These are phyloP conservation scores for Ustilaginoidea virens DNA, from an alignment of 2,329 filamentous ascomycete genomes.

Conservation along the genomic window DNA sequence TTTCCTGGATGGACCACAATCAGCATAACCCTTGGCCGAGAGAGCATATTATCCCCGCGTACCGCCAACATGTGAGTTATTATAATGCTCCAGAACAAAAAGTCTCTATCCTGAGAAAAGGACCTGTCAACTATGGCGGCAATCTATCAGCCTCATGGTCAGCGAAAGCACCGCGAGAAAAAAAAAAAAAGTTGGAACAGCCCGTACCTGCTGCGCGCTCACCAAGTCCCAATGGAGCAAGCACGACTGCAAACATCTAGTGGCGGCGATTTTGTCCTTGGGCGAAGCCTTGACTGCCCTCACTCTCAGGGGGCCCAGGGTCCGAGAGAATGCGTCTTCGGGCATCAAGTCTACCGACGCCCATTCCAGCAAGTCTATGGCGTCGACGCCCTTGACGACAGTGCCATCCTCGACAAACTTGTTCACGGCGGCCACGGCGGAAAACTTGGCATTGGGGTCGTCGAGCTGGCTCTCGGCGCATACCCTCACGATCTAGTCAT, in stretches of 20 bases:
- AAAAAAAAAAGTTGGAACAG: not conserved
- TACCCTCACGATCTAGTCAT: slow-evolving; percentile 26
- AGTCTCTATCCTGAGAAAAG: slow-evolving; percentile 29
- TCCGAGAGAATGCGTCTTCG: slow-evolving; percentile 27
- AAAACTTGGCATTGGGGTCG: slow-evolving; percentile 28
- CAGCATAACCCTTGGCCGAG: not conserved
- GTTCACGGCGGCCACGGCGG: slow-evolving; percentile 27
- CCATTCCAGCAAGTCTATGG: slow-evolving; percentile 40
- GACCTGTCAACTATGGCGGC: slow-evolving; percentile 36
- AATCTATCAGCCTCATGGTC: slow-evolving; percentile 27
- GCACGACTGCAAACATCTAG: slow-evolving; percentile 35
- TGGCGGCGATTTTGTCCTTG: slow-evolving; percentile 24
- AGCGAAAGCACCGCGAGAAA: not conserved
- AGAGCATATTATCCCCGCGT: slow-evolving; percentile 8
- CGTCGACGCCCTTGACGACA: slow-evolving; percentile 31
- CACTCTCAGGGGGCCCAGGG: slow-evolving; percentile 32
- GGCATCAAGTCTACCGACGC: slow-evolving; percentile 24
- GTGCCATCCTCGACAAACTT: slow-evolving; percentile 30
- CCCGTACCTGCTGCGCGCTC: slow-evolving; percentile 37
- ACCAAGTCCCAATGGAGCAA: slow-evolving; percentile 38
- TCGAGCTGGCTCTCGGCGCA: slow-evolving; percentile 38
- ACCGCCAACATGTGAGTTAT: slow-evolving; percentile 39
- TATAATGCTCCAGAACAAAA: slow-evolving; percentile 39
- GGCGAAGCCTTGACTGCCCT: slow-evolving; percentile 38
- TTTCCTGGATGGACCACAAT: slow-evolving; percentile 19